Conservation (phyloP, 805 yeast genomes). For the Candida nitratophila region DNA sequence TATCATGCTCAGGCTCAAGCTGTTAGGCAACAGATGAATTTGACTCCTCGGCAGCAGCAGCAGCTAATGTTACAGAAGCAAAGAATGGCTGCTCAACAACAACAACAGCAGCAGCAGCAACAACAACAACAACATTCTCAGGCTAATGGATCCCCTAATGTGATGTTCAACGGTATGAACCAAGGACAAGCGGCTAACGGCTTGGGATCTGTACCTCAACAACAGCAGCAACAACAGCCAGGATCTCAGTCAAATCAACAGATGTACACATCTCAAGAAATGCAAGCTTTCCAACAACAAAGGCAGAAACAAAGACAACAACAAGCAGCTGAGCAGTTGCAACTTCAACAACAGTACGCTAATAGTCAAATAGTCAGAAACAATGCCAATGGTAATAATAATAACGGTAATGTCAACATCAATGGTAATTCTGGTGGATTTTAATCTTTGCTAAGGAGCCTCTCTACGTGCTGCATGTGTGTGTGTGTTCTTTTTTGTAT, state of each 20-base stretch:
- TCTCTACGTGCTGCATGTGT: neutral
- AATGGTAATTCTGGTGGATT: neutral
- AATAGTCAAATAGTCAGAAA: neutral
- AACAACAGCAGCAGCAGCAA: slow-evolving; percentile 5
- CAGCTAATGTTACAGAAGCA: slow-evolving; percentile 10
- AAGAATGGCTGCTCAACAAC: slow-evolving; percentile 7
- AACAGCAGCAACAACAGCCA: neutral
- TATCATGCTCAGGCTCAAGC: neutral
- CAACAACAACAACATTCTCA: slow-evolving; percentile 3
- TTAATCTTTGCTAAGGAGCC: too few relatives aligned
- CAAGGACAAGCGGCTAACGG: neutral
- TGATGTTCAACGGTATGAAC: neutral
- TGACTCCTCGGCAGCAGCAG: slow-evolving; percentile 12
- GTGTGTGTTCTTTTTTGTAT: neutral
- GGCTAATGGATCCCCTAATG: neutral
- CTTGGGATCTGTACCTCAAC: neutral
- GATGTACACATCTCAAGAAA: neutral
- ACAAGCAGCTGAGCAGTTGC: slow-evolving; percentile 6
- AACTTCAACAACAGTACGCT: slow-evolving; percentile 18
- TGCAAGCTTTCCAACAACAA: slow-evolving; percentile 1
- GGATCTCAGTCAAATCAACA: neutral
- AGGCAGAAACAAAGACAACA: slow-evolving; percentile 1
- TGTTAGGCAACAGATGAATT: neutral
- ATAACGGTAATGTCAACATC: neutral
- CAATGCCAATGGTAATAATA: neutral